These are phyloP conservation scores for Suillus subalutaceus DNA, from an alignment of 768 basidiomycete species.

Conservation along the genomic window DNA sequence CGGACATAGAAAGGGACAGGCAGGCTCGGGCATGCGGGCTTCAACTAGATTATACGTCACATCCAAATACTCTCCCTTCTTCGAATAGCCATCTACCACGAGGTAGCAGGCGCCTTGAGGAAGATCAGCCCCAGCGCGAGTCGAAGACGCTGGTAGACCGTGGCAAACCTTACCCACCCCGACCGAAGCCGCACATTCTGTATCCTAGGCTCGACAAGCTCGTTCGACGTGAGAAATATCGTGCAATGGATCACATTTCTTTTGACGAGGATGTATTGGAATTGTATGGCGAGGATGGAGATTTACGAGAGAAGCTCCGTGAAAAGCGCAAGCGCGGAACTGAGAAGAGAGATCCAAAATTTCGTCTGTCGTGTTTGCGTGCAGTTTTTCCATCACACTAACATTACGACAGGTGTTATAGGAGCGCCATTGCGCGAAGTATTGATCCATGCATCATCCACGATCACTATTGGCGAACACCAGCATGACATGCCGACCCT, in stretches of 20 bases:
- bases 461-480: conserved; percentile 39
- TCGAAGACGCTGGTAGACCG: conserved; percentile 10
- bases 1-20: conserved; percentile 33
- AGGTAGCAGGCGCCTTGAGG: conserved; percentile 1
- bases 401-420: conserved; percentile 34
- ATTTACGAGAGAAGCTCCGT: conserved; percentile 28
- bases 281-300: conserved; percentile 21
- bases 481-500: conserved; percentile 42
- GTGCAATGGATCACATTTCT: conserved; percentile 31
- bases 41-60: conserved; percentile 9
- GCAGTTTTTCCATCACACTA: background rate
- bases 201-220: conserved; percentile 31
- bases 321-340: conserved; percentile 21
- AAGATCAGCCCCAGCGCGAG: conserved; percentile 7
- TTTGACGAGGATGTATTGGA: conserved; percentile 25
- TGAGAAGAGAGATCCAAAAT: conserved; percentile 25
- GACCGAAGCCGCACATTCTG: conserved; percentile 21
- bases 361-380: conserved; percentile 24
- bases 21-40: conserved; percentile 29
- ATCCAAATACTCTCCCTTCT: conserved; percentile 4
- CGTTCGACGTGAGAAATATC: conserved; percentile 21
- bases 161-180: conserved; percentile 20
- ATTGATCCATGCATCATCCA: conserved; percentile 33
- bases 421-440: conserved; percentile 39
- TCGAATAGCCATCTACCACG: background rate